phyloP scores from a whole-genome alignment of 2,329 filamentous ascomycete species.

The Venturia carpophila region DNA sequence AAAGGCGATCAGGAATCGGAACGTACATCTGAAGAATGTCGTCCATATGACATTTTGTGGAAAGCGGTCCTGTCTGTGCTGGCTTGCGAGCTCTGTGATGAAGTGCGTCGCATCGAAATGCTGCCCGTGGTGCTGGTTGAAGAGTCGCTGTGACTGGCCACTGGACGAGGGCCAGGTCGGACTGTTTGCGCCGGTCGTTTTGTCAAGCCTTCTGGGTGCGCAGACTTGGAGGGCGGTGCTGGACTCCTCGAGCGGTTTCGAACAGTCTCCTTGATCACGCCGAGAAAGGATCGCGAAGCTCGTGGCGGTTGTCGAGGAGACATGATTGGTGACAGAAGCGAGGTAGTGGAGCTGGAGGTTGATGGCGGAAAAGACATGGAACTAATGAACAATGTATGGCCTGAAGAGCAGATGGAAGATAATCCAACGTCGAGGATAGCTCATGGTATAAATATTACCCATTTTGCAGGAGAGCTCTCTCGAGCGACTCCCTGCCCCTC shows the following conservation, averaged over 20 bases:
- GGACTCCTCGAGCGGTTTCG: slow-evolving; percentile 3
- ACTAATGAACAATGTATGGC: background rate
- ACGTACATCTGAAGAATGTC: slow-evolving; percentile 7
- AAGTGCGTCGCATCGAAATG: background rate
- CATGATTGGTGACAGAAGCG: background rate
- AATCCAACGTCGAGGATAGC: background rate
- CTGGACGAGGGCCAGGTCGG: background rate
- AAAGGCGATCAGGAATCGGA: background rate
- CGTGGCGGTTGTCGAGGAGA: background rate
- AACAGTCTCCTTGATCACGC: slow-evolving; percentile 8
- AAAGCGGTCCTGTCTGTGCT: background rate
- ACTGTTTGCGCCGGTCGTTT: background rate
- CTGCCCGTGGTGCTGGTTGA: background rate
- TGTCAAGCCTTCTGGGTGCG: background rate
- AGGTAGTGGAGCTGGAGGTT: background rate
- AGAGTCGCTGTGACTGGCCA: background rate
- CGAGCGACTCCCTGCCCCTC: background rate
- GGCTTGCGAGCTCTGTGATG: background rate
- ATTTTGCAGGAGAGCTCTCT: background rate
- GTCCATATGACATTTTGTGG: background rate
- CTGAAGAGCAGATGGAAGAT: background rate
- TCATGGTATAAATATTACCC: background rate
- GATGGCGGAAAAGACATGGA: background rate
- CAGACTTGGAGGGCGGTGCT: background rate
- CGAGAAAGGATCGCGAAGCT: slow-evolving; percentile 2